Percentiles rank a stretch among this genome's conserved stretches.
Evolutionary conservation across 2,329 filamentous ascomycete species (phyloP).

Genomic region (Pseudopithomyces chartarum): DNA sequence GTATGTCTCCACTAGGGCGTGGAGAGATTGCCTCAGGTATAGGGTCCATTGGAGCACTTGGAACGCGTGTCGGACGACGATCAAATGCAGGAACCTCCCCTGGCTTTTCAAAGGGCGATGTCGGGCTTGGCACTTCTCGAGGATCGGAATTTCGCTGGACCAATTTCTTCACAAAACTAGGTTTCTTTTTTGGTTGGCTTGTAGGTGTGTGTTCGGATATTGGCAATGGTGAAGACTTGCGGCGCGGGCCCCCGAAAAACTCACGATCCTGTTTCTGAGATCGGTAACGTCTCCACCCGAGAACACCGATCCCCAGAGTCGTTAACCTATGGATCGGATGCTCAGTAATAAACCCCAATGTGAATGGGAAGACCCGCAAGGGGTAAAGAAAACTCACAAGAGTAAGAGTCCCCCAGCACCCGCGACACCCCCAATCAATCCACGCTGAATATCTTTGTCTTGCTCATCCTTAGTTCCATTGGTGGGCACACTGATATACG

Average conservation of each 20-base stretch:
- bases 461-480: too few species aligned
- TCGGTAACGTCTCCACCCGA: constrained; percentile 2
- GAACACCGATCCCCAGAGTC: neutral
- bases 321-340: neutral
- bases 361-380: neutral
- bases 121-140: neutral
- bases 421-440: constrained; percentile 4
- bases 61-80: neutral
- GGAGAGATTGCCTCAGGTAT: constrained; percentile 3
- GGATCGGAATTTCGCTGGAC: neutral
- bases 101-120: neutral
- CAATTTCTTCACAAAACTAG: neutral
- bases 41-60: constrained; percentile 5
- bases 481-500: neutral
- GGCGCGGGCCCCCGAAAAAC: constrained; percentile 1
- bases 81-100: neutral
- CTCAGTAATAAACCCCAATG: neutral
- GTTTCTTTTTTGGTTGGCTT: neutral
- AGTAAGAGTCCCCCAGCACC: constrained; percentile 3
- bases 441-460: neutral
- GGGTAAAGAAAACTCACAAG: constrained; percentile 1
- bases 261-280: constrained; percentile 1
- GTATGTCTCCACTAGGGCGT: constrained; percentile 1
- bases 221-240: neutral
- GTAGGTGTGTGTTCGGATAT: neutral